Base-by-base conservation (phyloP, 2,329 filamentous ascomycete genomes). In the Corinectria fuckeliana region DNA sequence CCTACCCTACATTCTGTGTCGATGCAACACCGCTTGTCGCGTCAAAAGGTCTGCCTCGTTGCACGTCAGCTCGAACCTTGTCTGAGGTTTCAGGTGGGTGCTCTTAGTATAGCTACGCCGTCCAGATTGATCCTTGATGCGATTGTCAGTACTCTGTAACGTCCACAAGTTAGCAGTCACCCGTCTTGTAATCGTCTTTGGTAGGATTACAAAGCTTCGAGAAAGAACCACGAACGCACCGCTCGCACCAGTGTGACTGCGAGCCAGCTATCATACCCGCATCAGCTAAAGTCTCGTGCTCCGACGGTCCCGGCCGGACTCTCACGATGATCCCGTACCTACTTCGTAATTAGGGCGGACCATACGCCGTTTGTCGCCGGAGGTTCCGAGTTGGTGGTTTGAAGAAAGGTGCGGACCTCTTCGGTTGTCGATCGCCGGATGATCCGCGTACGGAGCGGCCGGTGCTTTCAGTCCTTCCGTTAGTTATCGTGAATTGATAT, bases 81-180 rank as follows among this genome's bases (percentile, higher is more conserved):
- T 21, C 34, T 53, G 7, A 44, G n/a, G 44, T 48, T 58, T 58
- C 56, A 53, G 41, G 44, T 23, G 39, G 45, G 21, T n/a, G 20
- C 34, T 38, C 38, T 38, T 54, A 20, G 20, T 28, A 42, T 58
- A 20, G 25, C 44, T 42, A 49, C 42, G 41, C 18, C 25, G 30
- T 34, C 38, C 49, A 42, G 56, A 16, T 23, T 21, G 23, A 28
- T 42, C 4, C 42, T 32, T 54, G 50, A 58, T 44, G 32, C 50
- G 26, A 26, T 44, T 32, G 28, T 25, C 23, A 16, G 41, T 16
- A 16, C 28, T 41, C 34, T 20, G 28, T 53, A 50, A 50, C 56
- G 38, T 45, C 36, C 38, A 49, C n/a, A 16, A 23, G 26, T 10
- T 20, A n/a, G 13, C n/a, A 49, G 23, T 49, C 32, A 21, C 41